A percentile compares a stretch with the other conserved stretches of the same genome.
These are phyloP conservation scores for Ophiostoma australiae DNA, from an alignment of 2,329 filamentous ascomycete species.

Conservation along the genomic window DNA sequence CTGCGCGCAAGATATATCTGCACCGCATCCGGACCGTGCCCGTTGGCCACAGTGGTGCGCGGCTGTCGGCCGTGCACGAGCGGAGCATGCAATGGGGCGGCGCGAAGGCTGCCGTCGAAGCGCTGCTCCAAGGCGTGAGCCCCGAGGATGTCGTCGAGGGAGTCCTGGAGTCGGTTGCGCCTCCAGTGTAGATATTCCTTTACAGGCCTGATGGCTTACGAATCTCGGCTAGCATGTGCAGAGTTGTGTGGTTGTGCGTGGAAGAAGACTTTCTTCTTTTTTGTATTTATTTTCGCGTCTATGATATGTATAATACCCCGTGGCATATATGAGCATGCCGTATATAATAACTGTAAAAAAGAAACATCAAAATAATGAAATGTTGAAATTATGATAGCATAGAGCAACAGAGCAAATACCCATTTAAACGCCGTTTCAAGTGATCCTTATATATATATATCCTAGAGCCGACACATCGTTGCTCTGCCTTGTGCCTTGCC, in stretches of 20 bases:
- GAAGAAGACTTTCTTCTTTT: not conserved
- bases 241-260: not conserved
- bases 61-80: conserved; percentile 51
- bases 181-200: conserved; percentile 38
- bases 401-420: conserved; percentile 15
- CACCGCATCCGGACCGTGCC: conserved; percentile 71
- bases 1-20: conserved; percentile 78
- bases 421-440: conserved; percentile 19
- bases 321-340: not conserved
- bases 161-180: conserved; percentile 53
- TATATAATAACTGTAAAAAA: not conserved
- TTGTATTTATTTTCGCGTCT: not conserved
- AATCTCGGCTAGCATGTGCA: not conserved
- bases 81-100: conserved; percentile 93
- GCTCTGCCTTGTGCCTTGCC: not conserved
- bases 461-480: not conserved
- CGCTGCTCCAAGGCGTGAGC: conserved; percentile 57
- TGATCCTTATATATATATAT: conserved; percentile 11
- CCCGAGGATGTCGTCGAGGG: conserved; percentile 62
- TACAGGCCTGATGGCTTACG: not conserved
- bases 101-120: conserved; percentile 61
- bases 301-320: conserved; percentile 1
- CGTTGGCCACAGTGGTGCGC: conserved; percentile 38
- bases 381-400: not conserved
- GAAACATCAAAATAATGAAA: not conserved